phyloP scores from a whole-genome alignment of 371 early-diverging fungal species.

The Phascolomyces articulosus region DNA sequence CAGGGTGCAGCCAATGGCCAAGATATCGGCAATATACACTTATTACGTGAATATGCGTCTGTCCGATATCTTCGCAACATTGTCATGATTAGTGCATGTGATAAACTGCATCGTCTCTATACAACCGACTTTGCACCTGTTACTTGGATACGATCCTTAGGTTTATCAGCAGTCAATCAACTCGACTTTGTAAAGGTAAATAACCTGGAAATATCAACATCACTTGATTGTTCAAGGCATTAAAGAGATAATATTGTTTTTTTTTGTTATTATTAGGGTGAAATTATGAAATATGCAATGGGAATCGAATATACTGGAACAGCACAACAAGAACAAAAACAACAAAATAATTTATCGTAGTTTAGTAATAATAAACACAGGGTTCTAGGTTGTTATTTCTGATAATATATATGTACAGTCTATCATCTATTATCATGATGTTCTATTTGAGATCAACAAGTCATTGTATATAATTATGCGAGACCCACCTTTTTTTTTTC shows the following conservation, averaged over 20 bases:
- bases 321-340: background rate
- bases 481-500: no score
- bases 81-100: slow-evolving; percentile 84
- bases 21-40: slow-evolving; percentile 76
- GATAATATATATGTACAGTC: no score
- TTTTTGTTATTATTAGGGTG: slow-evolving; percentile 33
- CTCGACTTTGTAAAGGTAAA: slow-evolving; percentile 63
- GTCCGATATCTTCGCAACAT: slow-evolving; percentile 81
- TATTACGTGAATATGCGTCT: slow-evolving; percentile 74
- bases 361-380: background rate
- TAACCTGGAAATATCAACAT: no score
- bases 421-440: no score
- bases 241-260: no score
- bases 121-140: slow-evolving; percentile 63
- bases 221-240: no score
- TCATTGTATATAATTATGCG: no score
- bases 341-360: background rate
- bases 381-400: no score
- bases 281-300: slow-evolving; percentile 70
- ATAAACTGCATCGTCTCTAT: slow-evolving; percentile 82
- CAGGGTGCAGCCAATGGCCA: slow-evolving; percentile 71
- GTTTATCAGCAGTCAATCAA: slow-evolving; percentile 65
- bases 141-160: slow-evolving; percentile 70
- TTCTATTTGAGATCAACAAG: no score
- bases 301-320: slow-evolving; percentile 46